phyloP scores from a whole-genome alignment of 345 rosid genomes.

The Gossypium rotundifolium region DNA sequence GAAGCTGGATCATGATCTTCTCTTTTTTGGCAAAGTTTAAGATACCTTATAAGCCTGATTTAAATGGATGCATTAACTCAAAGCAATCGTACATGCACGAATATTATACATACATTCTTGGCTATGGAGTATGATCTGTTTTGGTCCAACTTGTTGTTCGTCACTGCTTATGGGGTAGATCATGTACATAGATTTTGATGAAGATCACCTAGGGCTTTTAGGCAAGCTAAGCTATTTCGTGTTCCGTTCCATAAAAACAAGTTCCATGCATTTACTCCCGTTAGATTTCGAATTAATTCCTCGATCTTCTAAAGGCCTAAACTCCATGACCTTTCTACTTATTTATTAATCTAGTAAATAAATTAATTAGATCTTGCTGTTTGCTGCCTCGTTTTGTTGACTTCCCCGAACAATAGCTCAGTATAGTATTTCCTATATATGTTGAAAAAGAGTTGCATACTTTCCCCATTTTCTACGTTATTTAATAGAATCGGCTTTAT shows the following conservation, averaged over 20 bases:
- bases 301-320: not conserved
- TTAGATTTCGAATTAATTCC: conserved; percentile 27
- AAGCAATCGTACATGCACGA: conserved; percentile 15
- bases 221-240: not conserved
- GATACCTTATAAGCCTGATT: not conserved
- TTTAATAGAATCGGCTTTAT: not conserved
- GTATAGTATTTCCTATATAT: not conserved
- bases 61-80: not conserved
- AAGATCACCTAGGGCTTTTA: conserved; percentile 23
- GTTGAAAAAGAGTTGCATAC: not conserved
- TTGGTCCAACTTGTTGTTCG: conserved; percentile 18
- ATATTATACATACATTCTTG: conserved; percentile 12
- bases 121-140: not conserved
- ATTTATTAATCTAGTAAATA: not conserved
- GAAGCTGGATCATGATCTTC: conserved; percentile 2
- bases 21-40: not conserved
- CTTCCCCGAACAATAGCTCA: not conserved
- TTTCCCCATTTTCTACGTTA: not conserved
- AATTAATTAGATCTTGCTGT: not conserved
- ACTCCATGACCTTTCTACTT: not conserved
- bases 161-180: conserved; percentile 14
- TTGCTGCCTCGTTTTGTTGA: conserved; percentile 1
- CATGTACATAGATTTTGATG: conserved; percentile 22
- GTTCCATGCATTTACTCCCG: conserved; percentile 2
- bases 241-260: not conserved